Base-by-base conservation (phyloP, 176 grass and related monocot species). In the Olyra latifolia region DNA sequence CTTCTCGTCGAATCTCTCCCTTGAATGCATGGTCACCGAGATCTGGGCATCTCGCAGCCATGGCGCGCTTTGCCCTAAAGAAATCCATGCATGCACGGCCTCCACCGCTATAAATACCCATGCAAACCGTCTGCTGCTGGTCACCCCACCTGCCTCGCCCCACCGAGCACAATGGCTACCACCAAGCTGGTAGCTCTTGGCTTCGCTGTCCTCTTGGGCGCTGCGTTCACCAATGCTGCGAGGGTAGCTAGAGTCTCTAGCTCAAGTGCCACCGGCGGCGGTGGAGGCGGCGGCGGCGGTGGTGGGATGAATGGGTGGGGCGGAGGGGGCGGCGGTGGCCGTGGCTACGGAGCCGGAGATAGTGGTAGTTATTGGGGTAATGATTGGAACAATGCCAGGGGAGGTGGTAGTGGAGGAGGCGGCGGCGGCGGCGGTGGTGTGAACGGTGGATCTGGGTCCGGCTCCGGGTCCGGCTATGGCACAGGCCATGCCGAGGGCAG, bases 71-170 rank as follows among this genome's bases (percentile, higher is more conserved):
- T n/a, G 19, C 57, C 57, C 41, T 66, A 72, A 58, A 55, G 50
- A 38, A 67, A 38, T 6, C 22, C 67, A 62, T 20, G 58, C 80
- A 60, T 79, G 68, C 66, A 78, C 40, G 40, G 11, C 58, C 15
- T 69, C 28, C 59, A 79, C 41, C 19, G 46, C 80, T 88, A 88
- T 88, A 84, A 84, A 84, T 88, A 84, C 22, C 66, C 19, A 43
- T 42, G 50, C 59, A 84, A 32, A 5, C 62, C 14, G 29, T 41
- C 19, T 10, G 16, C 9, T 24, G 30, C 7, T 62, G 13, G 52
- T 14, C 86, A 74, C 35, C 80, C 75, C 74, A 32, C 60, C 67
- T 66, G 4, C 14, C 17, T 54, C 63, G 59, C 71, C 58, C 62
- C 60, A 80, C 50, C 28, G 20, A 82, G 44, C 46, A 50, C 74